Evolutionary conservation across 805 yeast genomes (phyloP).

Genomic region (Nakazawaea populi): DNA sequence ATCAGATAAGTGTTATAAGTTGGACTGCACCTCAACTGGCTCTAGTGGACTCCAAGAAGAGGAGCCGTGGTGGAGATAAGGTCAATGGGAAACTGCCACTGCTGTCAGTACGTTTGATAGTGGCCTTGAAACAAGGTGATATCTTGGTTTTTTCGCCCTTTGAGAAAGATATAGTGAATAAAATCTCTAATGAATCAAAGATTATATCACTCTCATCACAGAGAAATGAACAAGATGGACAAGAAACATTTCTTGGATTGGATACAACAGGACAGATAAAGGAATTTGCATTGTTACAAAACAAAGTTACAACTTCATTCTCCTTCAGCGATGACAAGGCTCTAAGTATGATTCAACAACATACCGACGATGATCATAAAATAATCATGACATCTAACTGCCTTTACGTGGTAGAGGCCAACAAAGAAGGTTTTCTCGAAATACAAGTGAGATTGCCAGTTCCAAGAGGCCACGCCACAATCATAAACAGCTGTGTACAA

Average conservation of each 20-base stretch:
- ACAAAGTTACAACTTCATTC: slow-evolving; percentile 15
- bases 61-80: not conserved
- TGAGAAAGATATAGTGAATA: slow-evolving; percentile 30
- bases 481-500: slow-evolving; percentile 28
- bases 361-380: slow-evolving; percentile 20
- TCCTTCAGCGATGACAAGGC: slow-evolving; percentile 15
- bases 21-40: slow-evolving; percentile 26
- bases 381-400: slow-evolving; percentile 23
- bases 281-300: slow-evolving; percentile 19
- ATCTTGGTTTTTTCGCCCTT: slow-evolving; percentile 39
- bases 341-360: slow-evolving; percentile 18
- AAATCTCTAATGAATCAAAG: slow-evolving; percentile 26
- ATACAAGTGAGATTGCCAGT: slow-evolving; percentile 27
- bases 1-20: slow-evolving; percentile 26
- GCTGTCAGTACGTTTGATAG: slow-evolving; percentile 21
- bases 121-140: slow-evolving; percentile 29
- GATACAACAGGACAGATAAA: slow-evolving; percentile 21
- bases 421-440: slow-evolving; percentile 17
- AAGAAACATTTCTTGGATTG: slow-evolving; percentile 23
- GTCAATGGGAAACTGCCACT: not conserved
- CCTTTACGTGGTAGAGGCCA: slow-evolving; percentile 23
- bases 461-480: slow-evolving; percentile 26
- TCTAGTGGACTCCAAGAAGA: not conserved
- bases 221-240: not conserved
- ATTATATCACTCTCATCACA: slow-evolving; percentile 21